Percentiles rank a stretch among this genome's conserved stretches.
These are phyloP conservation scores for Populus deltoides DNA, from an alignment of 345 rosid genomes.

Conservation along the genomic window DNA sequence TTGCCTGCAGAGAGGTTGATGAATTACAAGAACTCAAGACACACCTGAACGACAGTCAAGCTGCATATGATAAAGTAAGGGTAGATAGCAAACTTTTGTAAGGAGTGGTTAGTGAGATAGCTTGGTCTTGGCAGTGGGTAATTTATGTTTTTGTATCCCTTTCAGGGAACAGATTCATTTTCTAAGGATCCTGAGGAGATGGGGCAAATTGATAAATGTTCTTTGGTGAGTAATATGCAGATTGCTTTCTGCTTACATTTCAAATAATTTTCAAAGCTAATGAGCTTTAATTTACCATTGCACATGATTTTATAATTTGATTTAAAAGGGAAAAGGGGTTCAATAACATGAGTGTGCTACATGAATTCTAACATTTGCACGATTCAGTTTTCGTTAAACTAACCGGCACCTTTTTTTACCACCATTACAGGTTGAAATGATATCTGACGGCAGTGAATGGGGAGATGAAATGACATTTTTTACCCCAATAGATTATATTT, in stretches of 20 bases:
- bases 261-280: background rate
- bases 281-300: conserved; percentile 5
- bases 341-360: background rate
- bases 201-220: conserved; percentile 40
- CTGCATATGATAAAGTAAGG: conserved; percentile 49
- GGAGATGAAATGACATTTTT: conserved; percentile 38
- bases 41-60: conserved; percentile 38
- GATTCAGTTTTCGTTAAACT: too few species aligned
- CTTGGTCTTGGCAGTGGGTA: conserved; percentile 11
- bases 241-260: conserved; percentile 4
- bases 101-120: conserved; percentile 12
- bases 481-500: conserved; percentile 32
- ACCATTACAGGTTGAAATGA: conserved; percentile 48
- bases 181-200: conserved; percentile 41
- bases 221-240: conserved; percentile 40
- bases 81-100: conserved; percentile 21
- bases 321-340: conserved; percentile 7
- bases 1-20: conserved; percentile 65
- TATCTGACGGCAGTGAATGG: conserved; percentile 41
- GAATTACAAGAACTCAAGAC: conserved; percentile 54
- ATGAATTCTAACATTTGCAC: too few species aligned
- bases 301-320: background rate
- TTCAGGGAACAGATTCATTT: conserved; percentile 44
- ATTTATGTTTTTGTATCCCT: conserved; percentile 24
- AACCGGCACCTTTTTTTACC: too few species aligned